Evolutionary conservation across 805 yeast genomes (phyloP).

Genomic region (Candida wancherniae): DNA sequence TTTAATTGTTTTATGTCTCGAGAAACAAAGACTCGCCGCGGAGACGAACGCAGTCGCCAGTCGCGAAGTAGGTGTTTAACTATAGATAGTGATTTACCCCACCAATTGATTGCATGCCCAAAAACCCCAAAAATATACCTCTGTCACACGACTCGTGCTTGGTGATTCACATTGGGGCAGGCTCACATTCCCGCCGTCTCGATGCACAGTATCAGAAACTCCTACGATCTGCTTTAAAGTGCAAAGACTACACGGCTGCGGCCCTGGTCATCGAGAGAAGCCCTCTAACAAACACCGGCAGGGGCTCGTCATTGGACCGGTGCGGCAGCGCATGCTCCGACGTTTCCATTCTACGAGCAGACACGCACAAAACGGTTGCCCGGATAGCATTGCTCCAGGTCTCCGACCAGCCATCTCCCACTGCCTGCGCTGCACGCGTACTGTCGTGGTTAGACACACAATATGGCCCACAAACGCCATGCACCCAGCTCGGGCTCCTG

Average conservation of each 20-base stretch:
- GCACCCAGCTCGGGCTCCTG: constrained; percentile 26
- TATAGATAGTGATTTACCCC: too few relatives aligned
- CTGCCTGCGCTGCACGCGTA: constrained; percentile 21
- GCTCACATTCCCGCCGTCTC: constrained; percentile 31
- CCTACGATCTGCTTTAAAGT: constrained; percentile 23
- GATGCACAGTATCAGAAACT: constrained; percentile 23
- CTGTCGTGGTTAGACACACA: constrained; percentile 21
- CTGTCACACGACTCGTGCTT: constrained; percentile 4
- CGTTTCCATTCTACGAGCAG: too few relatives aligned
- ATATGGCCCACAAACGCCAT: constrained; percentile 11
- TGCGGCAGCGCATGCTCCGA: constrained; percentile 44
- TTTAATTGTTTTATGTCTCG: too few relatives aligned
- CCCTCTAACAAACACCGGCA: constrained; percentile 45
- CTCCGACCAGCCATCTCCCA: constrained; percentile 26
- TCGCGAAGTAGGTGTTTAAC: too few relatives aligned
- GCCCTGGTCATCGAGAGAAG: constrained; percentile 32
- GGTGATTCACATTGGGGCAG: constrained; percentile 51
- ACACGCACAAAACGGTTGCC: too few relatives aligned
- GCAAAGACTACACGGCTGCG: constrained; percentile 10
- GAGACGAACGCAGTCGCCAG: too few relatives aligned
- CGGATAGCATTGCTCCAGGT: too few relatives aligned
- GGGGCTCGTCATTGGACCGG: constrained; percentile 41
- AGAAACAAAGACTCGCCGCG: too few relatives aligned
- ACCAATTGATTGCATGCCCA: too few relatives aligned
- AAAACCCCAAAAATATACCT: too few relatives aligned